phyloP scores from a whole-genome alignment of 352 stramenopile genomes.

The Globisporangium camurandrum region DNA sequence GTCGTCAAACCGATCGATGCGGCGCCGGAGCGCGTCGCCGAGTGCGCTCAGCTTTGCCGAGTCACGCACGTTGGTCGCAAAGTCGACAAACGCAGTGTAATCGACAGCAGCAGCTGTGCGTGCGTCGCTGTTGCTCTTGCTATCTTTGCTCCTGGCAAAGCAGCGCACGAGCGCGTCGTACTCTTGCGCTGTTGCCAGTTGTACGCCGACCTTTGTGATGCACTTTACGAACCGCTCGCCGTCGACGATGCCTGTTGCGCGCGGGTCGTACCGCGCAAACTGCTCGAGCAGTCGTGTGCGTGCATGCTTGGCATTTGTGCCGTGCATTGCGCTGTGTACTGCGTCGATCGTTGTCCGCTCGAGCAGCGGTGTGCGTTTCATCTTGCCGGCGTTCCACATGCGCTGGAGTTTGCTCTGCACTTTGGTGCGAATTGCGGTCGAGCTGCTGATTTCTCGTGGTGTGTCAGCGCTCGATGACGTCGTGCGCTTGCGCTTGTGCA shows the following conservation, averaged over 20 bases:
- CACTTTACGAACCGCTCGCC: slow-evolving; percentile 48
- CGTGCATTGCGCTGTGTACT: slow-evolving; percentile 43
- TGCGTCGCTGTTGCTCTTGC: slow-evolving; percentile 7
- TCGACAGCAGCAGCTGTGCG: slow-evolving; percentile 22
- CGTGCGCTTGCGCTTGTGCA: not conserved
- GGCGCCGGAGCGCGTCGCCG: slow-evolving; percentile 30
- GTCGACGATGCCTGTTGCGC: slow-evolving; percentile 26
- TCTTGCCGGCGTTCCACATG: slow-evolving; percentile 27
- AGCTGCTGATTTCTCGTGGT: not conserved
- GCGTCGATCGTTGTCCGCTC: slow-evolving; percentile 34
- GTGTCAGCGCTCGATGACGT: slow-evolving; percentile 8
- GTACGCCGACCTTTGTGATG: slow-evolving; percentile 41
- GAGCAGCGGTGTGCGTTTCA: slow-evolving; percentile 47
- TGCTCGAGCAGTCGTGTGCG: slow-evolving; percentile 33
- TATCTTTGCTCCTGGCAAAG: slow-evolving; percentile 17
- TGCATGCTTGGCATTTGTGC: slow-evolving; percentile 28
- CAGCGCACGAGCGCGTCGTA: slow-evolving; percentile 29
- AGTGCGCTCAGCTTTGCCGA: slow-evolving; percentile 53
- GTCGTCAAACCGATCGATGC: slow-evolving; percentile 46
- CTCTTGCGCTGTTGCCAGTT: slow-evolving; percentile 29
- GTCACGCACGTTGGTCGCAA: slow-evolving; percentile 57
- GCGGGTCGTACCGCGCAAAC: slow-evolving; percentile 44
- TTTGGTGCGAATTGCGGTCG: slow-evolving; percentile 8
- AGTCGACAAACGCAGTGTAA: slow-evolving; percentile 55
- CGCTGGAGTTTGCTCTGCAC: slow-evolving; percentile 17